These are phyloP conservation scores for Artemisia annua DNA, from an alignment of 129 eudicot genomes.

Conservation along the genomic window DNA sequence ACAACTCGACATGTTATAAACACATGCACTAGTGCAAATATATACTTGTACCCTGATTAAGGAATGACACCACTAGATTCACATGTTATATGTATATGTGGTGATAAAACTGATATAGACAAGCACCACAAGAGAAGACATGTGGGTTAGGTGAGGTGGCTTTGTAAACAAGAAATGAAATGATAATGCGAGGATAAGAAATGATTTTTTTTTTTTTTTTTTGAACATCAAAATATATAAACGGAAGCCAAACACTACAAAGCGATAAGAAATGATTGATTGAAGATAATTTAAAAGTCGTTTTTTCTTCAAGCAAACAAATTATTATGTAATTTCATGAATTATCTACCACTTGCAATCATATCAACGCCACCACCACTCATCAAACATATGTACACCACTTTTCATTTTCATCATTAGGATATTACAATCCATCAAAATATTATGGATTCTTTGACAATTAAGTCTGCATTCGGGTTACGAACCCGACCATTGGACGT, in stretches of 20 bases:
- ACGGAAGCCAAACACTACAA: no score
- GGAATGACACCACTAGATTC: slow-evolving; percentile 1
- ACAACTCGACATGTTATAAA: no score
- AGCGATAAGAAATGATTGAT: slow-evolving; percentile 38
- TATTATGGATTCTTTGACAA: not conserved
- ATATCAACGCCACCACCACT: slow-evolving; percentile 19
- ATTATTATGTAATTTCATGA: slow-evolving; percentile 8
- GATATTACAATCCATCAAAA: not conserved
- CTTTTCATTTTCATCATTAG: not conserved
- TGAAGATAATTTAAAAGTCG: slow-evolving; percentile 31
- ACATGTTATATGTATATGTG: slow-evolving; percentile 1
- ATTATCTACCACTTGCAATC: slow-evolving; percentile 28
- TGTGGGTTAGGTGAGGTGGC: slow-evolving; percentile 28
- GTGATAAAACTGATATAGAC: not conserved
- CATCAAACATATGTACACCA: slow-evolving; percentile 5
- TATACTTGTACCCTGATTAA: not conserved
- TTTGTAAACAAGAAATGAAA: slow-evolving; percentile 33
- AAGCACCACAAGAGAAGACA: slow-evolving; percentile 18
- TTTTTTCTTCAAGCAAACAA: slow-evolving; percentile 30
- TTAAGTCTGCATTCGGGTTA: no score
- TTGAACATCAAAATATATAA: no score
- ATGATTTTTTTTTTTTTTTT: no score
- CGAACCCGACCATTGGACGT: no score
- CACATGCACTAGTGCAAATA: no score
- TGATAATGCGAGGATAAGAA: slow-evolving; percentile 24